A percentile compares a stretch with the other conserved stretches of the same genome.
Conservation (phyloP, 75 land plant genomes). For the Sequoia sempervirens region DNA sequence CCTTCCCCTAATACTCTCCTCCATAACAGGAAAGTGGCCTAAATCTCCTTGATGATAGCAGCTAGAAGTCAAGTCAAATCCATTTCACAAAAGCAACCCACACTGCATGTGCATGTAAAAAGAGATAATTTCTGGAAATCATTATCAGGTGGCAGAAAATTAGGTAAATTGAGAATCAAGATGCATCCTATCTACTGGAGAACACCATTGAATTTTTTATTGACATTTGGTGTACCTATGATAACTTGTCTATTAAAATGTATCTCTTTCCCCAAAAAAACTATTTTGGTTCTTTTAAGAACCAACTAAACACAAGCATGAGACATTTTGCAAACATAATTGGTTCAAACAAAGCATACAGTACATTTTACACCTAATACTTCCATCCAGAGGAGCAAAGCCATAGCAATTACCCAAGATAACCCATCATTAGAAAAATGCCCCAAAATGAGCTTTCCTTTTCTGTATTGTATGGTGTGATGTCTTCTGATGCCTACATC, state of each 20-base stretch:
- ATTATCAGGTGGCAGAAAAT: no score
- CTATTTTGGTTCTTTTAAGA: neutral
- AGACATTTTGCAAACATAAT: neutral
- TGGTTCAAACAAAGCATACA: neutral
- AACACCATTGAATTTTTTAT: neutral
- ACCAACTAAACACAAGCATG: neutral
- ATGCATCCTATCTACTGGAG: neutral
- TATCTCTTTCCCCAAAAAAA: neutral
- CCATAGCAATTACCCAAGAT: conserved; percentile 69
- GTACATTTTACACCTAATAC: neutral
- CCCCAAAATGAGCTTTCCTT: conserved; percentile 87
- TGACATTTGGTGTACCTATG: neutral
- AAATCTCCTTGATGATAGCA: neutral
- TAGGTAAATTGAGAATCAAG: neutral
- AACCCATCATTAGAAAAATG: conserved; percentile 75
- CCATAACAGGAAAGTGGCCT: neutral
- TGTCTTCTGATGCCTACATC: conserved; percentile 53
- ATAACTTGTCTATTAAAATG: neutral
- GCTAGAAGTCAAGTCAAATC: neutral
- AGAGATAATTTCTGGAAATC: no score
- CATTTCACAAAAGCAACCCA: no score
- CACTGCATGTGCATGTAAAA: no score
- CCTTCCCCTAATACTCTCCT: neutral
- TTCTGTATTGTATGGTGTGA: conserved; percentile 43
- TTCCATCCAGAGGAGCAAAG: conserved; percentile 1